phyloP scores from a whole-genome alignment of 805 yeast genomes.

The Candida coleopterorum region DNA sequence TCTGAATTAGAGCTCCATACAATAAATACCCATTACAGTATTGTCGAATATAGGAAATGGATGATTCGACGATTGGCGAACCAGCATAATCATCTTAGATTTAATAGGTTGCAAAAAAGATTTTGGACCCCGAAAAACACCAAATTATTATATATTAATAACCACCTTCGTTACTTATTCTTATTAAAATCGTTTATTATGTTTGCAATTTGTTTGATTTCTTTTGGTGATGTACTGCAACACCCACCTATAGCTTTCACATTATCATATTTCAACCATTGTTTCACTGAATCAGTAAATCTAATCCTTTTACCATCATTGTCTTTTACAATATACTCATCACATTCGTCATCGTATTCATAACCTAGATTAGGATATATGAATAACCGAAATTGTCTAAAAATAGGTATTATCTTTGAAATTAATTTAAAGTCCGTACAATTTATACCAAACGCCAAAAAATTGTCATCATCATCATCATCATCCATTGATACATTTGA shows the following conservation, averaged over 20 bases:
- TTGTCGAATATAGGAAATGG: no score
- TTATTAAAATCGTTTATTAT: conserved; percentile 1
- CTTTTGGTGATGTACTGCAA: conserved; percentile 59
- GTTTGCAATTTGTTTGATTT: conserved; percentile 7
- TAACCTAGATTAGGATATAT: conserved; percentile 80
- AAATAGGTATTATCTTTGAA: conserved; percentile 30
- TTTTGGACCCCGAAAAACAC: no score
- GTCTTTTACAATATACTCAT: conserved; percentile 21
- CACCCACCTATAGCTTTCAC: conserved; percentile 66
- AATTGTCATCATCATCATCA: conserved; percentile 21
- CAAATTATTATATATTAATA: no score
- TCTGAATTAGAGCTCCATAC: no score
- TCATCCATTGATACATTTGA: conserved; percentile 4
- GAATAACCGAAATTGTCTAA: conserved; percentile 36
- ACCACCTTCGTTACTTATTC: no score
- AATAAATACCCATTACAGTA: no score
- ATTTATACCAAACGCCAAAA: conserved; percentile 59
- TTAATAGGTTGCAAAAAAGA: no score
- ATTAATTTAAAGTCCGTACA: conserved; percentile 52
- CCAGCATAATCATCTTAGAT: no score
- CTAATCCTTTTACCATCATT: conserved; percentile 14
- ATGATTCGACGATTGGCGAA: no score
- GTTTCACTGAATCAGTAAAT: conserved; percentile 36
- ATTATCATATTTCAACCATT: conserved; percentile 38
- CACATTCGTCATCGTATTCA: conserved; percentile 42